Evolutionary conservation across 176 grass and related monocot genomes (phyloP).

Genomic region (Carex littledalei): DNA sequence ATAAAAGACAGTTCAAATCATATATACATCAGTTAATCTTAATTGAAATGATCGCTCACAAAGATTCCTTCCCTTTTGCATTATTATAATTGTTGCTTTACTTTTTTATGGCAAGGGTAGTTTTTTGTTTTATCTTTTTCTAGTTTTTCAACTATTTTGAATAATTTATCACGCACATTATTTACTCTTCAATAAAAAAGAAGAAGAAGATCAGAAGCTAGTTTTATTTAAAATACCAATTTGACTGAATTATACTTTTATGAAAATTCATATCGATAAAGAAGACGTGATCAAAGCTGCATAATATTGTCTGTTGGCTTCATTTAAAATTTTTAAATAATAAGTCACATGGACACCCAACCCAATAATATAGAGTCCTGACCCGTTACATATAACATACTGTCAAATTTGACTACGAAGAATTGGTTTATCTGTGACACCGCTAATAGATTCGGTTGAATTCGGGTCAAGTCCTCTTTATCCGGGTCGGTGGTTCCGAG

Average conservation of each 20-base stretch:
- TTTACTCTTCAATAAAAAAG: too few species aligned
- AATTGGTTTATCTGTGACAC: background rate
- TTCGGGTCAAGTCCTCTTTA: background rate
- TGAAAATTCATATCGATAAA: background rate
- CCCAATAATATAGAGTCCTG: background rate
- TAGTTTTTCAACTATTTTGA: background rate
- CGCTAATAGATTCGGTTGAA: background rate
- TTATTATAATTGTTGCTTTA: background rate
- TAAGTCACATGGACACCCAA: background rate
- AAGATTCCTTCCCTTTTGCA: background rate
- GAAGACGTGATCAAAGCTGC: background rate
- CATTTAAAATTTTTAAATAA: background rate
- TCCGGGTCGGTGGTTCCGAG: conserved; percentile 1
- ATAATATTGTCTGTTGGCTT: background rate
- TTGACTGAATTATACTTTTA: background rate
- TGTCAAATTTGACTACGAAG: background rate
- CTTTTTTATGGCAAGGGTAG: background rate
- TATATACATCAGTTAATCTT: too few species aligned
- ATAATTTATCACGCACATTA: too few species aligned
- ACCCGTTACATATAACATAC: background rate
- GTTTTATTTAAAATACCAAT: too few species aligned
- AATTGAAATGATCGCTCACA: background rate
- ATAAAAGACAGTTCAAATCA: too few species aligned
- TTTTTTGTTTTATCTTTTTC: background rate
- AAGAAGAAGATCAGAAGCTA: too few species aligned